Percentiles rank a stretch among this genome's conserved stretches.
These are phyloP conservation scores for Solanum ossicruentum DNA, from an alignment of 257 asterid species.

Conservation along the genomic window DNA sequence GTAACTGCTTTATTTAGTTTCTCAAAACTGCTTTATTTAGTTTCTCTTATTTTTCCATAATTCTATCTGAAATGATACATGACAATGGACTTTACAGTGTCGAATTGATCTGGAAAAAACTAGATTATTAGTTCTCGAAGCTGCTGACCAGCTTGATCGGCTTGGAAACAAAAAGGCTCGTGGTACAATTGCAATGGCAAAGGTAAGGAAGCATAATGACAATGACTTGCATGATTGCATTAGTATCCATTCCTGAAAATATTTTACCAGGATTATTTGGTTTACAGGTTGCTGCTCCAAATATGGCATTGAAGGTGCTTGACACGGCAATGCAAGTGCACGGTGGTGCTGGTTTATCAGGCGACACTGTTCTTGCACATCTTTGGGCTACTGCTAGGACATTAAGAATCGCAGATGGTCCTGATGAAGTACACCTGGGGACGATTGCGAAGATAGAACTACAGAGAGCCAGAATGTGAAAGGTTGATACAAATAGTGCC, in stretches of 20 bases:
- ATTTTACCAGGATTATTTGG: not conserved
- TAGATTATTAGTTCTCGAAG: slow-evolving; percentile 80
- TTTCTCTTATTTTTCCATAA: not conserved
- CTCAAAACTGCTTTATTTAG: not conserved
- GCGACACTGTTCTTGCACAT: slow-evolving; percentile 72
- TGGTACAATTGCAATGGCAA: slow-evolving; percentile 90
- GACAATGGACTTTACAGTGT: slow-evolving; percentile 28
- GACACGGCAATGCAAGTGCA: slow-evolving; percentile 96
- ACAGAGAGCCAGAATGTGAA: slow-evolving; percentile 64
- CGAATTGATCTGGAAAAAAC: slow-evolving; percentile 83
- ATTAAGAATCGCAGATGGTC: slow-evolving; percentile 85
- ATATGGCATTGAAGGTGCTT: slow-evolving; percentile 79
- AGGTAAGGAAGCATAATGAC: slow-evolving; percentile 25
- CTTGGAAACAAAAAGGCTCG: slow-evolving; percentile 74
- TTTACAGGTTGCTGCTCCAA: slow-evolving; percentile 81
- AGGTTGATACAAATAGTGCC: not conserved
- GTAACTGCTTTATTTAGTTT: not conserved
- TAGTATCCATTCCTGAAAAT: not conserved
- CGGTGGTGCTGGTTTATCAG: slow-evolving; percentile 85
- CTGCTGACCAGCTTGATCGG: slow-evolving; percentile 88
- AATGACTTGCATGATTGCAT: not conserved
- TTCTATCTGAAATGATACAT: not conserved
- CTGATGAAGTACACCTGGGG: slow-evolving; percentile 91
- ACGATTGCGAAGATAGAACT: slow-evolving; percentile 80
- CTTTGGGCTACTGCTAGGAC: slow-evolving; percentile 86